Conservation (phyloP, 192 early-diverging fungal genomes). For the Gonapodya sp. region DNA sequence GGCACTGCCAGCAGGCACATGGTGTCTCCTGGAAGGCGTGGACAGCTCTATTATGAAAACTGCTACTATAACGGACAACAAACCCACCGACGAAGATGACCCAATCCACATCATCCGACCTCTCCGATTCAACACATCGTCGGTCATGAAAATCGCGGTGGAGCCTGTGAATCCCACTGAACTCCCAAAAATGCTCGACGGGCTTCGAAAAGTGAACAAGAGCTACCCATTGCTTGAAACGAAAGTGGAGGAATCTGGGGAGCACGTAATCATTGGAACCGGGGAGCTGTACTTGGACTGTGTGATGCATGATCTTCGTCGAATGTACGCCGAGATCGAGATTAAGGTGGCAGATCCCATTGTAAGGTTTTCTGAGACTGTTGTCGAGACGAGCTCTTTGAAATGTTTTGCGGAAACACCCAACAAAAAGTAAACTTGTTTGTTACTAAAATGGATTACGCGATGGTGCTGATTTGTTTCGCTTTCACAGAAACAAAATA, state of each 20-base stretch:
- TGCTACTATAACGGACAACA: constrained; percentile 75
- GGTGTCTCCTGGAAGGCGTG: constrained; percentile 87
- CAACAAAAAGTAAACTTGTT: constrained; percentile 78
- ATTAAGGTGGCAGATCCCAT: constrained; percentile 98
- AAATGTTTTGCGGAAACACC: constrained; percentile 97
- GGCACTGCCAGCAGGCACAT: constrained; percentile 70
- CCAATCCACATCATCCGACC: constrained; percentile 76
- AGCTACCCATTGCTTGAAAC: constrained; percentile 84
- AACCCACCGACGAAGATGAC: constrained; percentile 41
- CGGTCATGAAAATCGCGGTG: constrained; percentile 90
- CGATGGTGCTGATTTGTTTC: not conserved
- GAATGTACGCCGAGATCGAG: constrained; percentile 91
- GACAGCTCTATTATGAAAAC: constrained; percentile 89
- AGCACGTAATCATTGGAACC: constrained; percentile 87
- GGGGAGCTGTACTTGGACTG: constrained; percentile 97
- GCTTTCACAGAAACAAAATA: constrained; percentile 68
- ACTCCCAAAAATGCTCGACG: constrained; percentile 95
- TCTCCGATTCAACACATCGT: constrained; percentile 65
- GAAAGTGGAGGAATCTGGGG: constrained; percentile 93
- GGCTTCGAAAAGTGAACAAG: constrained; percentile 91
- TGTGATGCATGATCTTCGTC: constrained; percentile 87
- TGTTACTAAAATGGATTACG: not conserved
- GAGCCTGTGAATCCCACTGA: constrained; percentile 97
- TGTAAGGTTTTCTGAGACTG: constrained; percentile 90
- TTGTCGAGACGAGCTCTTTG: constrained; percentile 83